Conservation (phyloP, 164 flowering plant genomes). For the Platanus orientalis region DNA sequence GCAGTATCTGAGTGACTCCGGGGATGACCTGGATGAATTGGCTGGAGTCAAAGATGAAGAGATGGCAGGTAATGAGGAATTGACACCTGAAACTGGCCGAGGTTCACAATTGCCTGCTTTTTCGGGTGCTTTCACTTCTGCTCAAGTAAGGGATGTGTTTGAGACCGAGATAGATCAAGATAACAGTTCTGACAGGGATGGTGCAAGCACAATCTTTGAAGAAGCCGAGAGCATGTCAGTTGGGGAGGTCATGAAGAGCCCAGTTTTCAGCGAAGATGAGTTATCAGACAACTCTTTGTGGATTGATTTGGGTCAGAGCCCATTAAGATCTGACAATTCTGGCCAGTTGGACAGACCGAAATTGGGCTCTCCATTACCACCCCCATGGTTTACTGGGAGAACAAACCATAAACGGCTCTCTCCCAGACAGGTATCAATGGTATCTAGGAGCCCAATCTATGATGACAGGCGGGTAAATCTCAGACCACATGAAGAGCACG, state of each 20-base stretch:
- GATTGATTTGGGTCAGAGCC: constrained; percentile 93
- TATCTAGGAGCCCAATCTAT: constrained; percentile 49
- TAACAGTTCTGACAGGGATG: constrained; percentile 75
- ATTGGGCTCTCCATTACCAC: constrained; percentile 53
- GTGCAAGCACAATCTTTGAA: constrained; percentile 81
- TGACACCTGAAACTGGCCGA: constrained; percentile 33
- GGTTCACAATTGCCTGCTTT: constrained; percentile 75
- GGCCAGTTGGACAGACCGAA: constrained; percentile 41
- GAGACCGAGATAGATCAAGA: constrained; percentile 78
- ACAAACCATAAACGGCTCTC: constrained; percentile 41
- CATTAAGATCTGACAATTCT: constrained; percentile 50
- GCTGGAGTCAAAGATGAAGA: constrained; percentile 46
- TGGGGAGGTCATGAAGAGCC: constrained; percentile 89
- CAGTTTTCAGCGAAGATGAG: constrained; percentile 87
- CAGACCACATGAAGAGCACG: constrained; percentile 35
- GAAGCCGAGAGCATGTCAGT: constrained; percentile 76
- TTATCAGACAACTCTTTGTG: constrained; percentile 78
- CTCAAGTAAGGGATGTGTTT: constrained; percentile 84
- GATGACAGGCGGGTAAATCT: constrained; percentile 37
- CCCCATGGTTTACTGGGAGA: constrained; percentile 54
- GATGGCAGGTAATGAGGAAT: constrained; percentile 33
- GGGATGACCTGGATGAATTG: constrained; percentile 59
- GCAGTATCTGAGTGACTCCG: constrained; percentile 66
- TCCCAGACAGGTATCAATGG: constrained; percentile 43
- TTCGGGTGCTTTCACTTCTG: constrained; percentile 79